Conservation (phyloP, 2,329 filamentous ascomycete genomes). For the Aspergillus tubingensis region DNA sequence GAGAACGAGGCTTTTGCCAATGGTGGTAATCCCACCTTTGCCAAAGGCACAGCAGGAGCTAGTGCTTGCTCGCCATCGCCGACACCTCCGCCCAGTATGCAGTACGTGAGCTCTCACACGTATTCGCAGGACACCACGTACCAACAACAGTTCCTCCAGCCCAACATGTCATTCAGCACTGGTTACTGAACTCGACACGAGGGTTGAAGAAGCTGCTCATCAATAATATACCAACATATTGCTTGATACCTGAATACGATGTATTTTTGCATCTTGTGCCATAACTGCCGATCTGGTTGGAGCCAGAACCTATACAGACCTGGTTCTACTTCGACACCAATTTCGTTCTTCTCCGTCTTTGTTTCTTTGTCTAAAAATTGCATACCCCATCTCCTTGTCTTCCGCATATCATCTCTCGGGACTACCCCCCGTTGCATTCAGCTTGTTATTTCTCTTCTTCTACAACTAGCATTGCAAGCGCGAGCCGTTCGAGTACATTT, state of each 20-base stretch:
- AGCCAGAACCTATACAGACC: conserved; percentile 6
- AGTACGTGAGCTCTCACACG: conserved; percentile 38
- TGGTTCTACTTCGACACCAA: conserved; percentile 5
- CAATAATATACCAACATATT: conserved; percentile 13
- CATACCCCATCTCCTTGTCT: conserved; percentile 38
- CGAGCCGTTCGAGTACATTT: conserved; percentile 41
- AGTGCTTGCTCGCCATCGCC: conserved; percentile 42
- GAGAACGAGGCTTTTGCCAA: conserved; percentile 46
- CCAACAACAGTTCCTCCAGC: conserved; percentile 36
- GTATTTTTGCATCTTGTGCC: conserved; percentile 16
- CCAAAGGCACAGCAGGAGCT: conserved; percentile 29
- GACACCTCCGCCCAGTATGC: conserved; percentile 38
- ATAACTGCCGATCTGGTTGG: conserved; percentile 18
- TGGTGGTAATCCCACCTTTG: conserved; percentile 36
- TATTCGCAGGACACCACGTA: conserved; percentile 41
- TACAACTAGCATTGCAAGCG: conserved; percentile 51
- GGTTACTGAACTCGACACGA: conserved; percentile 28
- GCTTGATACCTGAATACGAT: conserved; percentile 10
- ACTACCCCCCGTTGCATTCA: conserved; percentile 36
- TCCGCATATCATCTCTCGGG: conserved; percentile 32
- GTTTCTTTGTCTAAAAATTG: conserved; percentile 34
- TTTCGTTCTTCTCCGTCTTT: conserved; percentile 11
- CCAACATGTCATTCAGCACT: conserved; percentile 39
- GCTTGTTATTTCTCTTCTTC: conserved; percentile 36
- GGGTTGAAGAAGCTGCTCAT: conserved; percentile 6